Percentiles rank a stretch among this genome's conserved stretches.
Evolutionary conservation across 2,329 filamentous ascomycete genomes (phyloP).

Genomic region (Sporothrix humicola): DNA sequence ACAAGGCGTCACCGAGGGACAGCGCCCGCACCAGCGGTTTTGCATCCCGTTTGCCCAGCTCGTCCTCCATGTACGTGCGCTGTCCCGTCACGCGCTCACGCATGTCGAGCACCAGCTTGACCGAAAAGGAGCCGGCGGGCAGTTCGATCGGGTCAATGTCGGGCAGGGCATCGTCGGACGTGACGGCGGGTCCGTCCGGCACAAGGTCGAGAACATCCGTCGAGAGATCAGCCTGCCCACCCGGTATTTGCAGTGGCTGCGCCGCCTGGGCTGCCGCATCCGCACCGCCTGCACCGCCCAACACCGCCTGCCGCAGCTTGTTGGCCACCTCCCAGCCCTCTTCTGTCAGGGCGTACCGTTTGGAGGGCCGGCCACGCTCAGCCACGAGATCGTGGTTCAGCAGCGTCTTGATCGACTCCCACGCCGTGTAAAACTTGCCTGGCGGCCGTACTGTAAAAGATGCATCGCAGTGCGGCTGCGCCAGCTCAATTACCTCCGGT

Average conservation of each 20-base stretch:
- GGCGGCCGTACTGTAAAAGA: constrained; percentile 72
- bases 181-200: constrained; percentile 29
- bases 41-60: constrained; percentile 70
- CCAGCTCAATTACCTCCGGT: constrained; percentile 68
- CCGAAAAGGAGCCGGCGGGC: constrained; percentile 68
- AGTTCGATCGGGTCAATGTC: constrained; percentile 65
- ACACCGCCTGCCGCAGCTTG: constrained; percentile 60
- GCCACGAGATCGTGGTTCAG: constrained; percentile 75
- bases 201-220: constrained; percentile 27
- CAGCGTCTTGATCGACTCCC: constrained; percentile 81
- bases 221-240: neutral
- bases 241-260: neutral
- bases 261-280: neutral
- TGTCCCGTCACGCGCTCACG: constrained; percentile 76
- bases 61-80: constrained; percentile 76
- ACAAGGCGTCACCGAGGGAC: constrained; percentile 76
- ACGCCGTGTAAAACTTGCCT: constrained; percentile 76
- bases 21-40: constrained; percentile 70
- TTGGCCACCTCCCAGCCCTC: constrained; percentile 78
- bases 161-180: constrained; percentile 47
- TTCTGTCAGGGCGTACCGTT: constrained; percentile 74
- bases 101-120: constrained; percentile 72
- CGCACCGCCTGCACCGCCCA: neutral
- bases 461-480: constrained; percentile 73
- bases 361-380: constrained; percentile 69